phyloP scores from a whole-genome alignment of 768 basidiomycete species.

The Naganishia kalamii region DNA sequence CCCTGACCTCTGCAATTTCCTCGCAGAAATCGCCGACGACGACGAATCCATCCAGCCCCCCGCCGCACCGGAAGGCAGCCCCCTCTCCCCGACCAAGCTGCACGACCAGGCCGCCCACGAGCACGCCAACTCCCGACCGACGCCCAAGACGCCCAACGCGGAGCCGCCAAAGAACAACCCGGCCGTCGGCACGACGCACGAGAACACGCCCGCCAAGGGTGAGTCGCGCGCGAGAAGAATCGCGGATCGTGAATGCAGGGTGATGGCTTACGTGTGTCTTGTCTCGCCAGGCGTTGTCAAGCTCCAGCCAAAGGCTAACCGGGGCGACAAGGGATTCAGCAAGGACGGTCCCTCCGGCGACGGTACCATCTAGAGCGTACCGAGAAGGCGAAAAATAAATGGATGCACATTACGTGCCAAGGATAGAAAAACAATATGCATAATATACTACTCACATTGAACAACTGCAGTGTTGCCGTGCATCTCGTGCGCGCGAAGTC shows the following conservation, averaged over 20 bases:
- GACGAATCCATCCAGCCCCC: conserved; percentile 23
- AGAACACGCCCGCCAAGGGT: conserved; percentile 30
- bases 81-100: conserved; percentile 2
- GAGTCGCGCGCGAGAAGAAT: neutral
- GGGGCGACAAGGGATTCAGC: conserved; percentile 16
- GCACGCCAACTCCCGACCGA: conserved; percentile 11
- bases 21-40: conserved; percentile 38
- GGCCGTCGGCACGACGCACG: conserved; percentile 18
- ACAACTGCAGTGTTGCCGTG: no score
- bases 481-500: no score
- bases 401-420: no score
- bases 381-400: no score
- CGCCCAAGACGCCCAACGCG: conserved; percentile 22
- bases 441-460: no score
- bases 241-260: neutral
- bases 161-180: conserved; percentile 29
- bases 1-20: no score
- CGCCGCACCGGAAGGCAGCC: neutral
- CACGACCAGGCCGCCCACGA: neutral
- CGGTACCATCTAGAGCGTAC: conserved; percentile 17
- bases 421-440: no score
- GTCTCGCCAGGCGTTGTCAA: conserved; percentile 13
- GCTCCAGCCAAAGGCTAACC: conserved; percentile 21
- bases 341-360: conserved; percentile 16
- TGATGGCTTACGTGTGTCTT: neutral